phyloP scores from a whole-genome alignment of 2,329 filamentous ascomycete genomes.

The Aquanectria penicillioides region DNA sequence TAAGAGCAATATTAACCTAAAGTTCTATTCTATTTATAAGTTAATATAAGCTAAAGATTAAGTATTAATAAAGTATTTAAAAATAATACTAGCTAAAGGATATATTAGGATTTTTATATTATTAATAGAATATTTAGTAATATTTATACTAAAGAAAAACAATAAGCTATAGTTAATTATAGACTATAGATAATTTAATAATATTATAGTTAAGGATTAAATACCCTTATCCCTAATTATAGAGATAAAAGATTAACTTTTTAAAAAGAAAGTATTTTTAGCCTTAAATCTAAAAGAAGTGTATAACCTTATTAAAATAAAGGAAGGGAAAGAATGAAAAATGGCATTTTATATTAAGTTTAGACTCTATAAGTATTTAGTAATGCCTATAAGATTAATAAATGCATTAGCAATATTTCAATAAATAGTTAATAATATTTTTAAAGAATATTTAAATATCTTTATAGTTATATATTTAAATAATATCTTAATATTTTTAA shows the following conservation, averaged over 20 bases:
- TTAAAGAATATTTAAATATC: not conserved
- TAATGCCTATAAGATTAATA: conserved; percentile 35
- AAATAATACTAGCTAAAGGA: not conserved
- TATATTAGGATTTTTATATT: not conserved
- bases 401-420: not conserved
- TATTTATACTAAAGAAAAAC: conserved; percentile 32
- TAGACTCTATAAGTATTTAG: too few relatives aligned
- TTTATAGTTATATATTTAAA: not conserved
- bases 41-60: not conserved
- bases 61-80: not conserved
- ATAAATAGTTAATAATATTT: not conserved
- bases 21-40: too few relatives aligned
- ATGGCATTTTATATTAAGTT: conserved; percentile 46
- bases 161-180: conserved; percentile 27
- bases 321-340: conserved; percentile 45
- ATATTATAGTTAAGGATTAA: conserved; percentile 38
- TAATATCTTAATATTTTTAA: not conserved
- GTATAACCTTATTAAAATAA: conserved; percentile 46
- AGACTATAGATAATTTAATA: conserved; percentile 31
- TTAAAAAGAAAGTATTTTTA: conserved; percentile 20
- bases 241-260: conserved; percentile 33
- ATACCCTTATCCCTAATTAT: conserved; percentile 34
- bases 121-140: too few relatives aligned
- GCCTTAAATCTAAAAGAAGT: conserved; percentile 25
- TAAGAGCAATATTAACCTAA: too few relatives aligned